phyloP scores from a whole-genome alignment of 208 protist species.

The Phytomonas sp. region DNA sequence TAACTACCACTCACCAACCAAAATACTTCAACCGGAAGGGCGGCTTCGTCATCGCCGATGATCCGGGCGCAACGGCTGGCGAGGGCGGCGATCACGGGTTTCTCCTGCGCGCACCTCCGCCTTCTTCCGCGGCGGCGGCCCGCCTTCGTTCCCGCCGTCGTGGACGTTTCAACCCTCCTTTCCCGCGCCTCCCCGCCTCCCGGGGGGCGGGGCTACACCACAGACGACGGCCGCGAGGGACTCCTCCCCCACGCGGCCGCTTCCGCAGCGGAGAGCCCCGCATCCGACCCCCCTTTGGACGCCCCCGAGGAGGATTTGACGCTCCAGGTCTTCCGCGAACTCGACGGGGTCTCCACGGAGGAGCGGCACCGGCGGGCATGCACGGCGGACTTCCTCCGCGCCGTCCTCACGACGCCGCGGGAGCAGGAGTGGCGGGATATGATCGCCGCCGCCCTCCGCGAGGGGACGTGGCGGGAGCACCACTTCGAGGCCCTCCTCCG shows the following conservation, averaged over 20 bases:
- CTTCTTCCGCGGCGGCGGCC: not conserved
- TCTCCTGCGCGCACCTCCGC: not conserved
- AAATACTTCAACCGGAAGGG: too few species aligned
- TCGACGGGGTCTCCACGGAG: constrained; percentile 3
- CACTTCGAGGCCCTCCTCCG: constrained; percentile 41
- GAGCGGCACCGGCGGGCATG: constrained; percentile 13
- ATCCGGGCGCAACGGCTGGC: too few species aligned
- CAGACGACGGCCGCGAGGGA: not conserved
- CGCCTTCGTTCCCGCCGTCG: not conserved
- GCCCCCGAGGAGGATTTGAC: constrained; percentile 12
- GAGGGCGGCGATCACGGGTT: not conserved
- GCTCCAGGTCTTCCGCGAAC: constrained; percentile 12
- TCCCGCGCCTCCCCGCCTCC: not conserved
- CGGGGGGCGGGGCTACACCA: not conserved
- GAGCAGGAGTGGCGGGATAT: constrained; percentile 59
- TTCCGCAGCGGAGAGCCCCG: not conserved
- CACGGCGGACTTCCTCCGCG: constrained; percentile 30
- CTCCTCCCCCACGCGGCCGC: not conserved
- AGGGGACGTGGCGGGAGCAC: constrained; percentile 30
- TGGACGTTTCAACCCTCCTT: not conserved
- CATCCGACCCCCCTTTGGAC: not conserved
- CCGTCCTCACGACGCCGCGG: constrained; percentile 32
- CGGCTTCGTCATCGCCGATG: too few species aligned
- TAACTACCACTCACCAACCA: too few species aligned
- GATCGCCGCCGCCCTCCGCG: constrained; percentile 42